These are phyloP conservation scores for Rhodotorula sp. DNA, from an alignment of 1,284 basidiomycete genomes.

Conservation along the genomic window DNA sequence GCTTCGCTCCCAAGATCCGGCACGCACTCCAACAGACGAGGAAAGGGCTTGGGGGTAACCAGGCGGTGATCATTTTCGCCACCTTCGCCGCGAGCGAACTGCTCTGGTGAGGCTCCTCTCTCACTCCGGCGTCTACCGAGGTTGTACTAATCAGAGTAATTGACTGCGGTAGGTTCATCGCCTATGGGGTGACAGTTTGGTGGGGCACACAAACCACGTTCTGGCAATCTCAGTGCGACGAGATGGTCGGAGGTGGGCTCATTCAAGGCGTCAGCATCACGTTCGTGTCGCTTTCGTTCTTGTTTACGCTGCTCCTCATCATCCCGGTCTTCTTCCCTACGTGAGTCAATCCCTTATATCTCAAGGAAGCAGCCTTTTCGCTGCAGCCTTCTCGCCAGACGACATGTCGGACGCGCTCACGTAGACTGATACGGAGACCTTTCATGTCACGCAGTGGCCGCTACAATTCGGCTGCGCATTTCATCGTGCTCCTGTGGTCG, in stretches of 20 bases:
- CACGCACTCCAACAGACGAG: neutral
- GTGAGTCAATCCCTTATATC: neutral
- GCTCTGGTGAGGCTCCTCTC: neutral
- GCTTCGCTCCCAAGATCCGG: neutral
- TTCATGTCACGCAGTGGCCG: neutral
- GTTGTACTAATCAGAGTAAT: too few relatives aligned
- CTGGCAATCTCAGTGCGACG: conserved; percentile 7
- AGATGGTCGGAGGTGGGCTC: neutral
- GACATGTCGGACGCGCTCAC: neutral
- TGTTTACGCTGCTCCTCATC: neutral
- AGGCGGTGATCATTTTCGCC: neutral
- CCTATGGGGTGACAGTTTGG: conserved; percentile 8
- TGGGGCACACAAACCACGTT: neutral
- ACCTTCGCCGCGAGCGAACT: conserved; percentile 2
- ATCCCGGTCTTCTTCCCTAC: neutral
- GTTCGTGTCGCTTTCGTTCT: neutral
- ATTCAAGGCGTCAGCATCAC: neutral
- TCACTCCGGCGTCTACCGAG: too few relatives aligned
- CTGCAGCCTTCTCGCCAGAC: too few relatives aligned
- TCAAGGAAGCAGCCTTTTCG: too few relatives aligned
- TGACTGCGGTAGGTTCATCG: neutral
- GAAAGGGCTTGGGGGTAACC: neutral
- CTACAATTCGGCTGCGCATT: neutral
- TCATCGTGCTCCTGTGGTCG: neutral
- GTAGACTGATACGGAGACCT: too few relatives aligned